Percentiles rank a stretch among this genome's conserved stretches.
Conservation (phyloP, 2,329 filamentous ascomycete genomes). For the Calonectria leucothoes region DNA sequence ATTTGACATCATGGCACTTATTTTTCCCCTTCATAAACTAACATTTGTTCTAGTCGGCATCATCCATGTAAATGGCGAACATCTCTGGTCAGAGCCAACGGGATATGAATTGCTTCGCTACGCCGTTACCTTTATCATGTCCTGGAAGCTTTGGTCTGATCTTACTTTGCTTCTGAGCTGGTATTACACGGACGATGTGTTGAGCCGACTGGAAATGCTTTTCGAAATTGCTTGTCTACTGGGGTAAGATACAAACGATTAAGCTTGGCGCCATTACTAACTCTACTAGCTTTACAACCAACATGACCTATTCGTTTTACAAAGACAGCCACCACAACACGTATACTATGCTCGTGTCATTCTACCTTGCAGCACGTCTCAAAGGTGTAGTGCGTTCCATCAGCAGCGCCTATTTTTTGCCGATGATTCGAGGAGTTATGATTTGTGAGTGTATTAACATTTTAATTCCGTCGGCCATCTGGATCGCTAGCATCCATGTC, state of each 20-base stretch:
- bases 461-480: constrained; percentile 62
- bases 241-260: constrained; percentile 49
- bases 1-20: no score
- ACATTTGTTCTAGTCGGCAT: no score
- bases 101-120: constrained; percentile 69
- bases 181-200: constrained; percentile 72
- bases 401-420: constrained; percentile 59
- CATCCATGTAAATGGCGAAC: constrained; percentile 72
- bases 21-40: no score
- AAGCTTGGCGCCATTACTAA: not conserved
- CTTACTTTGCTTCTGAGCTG: constrained; percentile 67
- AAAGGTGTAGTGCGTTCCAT: constrained; percentile 62
- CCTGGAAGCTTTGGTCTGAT: constrained; percentile 74
- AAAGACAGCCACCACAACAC: constrained; percentile 57
- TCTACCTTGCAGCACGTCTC: constrained; percentile 69
- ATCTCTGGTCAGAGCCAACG: constrained; percentile 65
- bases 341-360: constrained; percentile 68
- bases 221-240: constrained; percentile 72
- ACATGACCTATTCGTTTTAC: constrained; percentile 68
- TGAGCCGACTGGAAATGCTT: constrained; percentile 68
- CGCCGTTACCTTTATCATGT: constrained; percentile 70
- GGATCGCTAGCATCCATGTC: constrained; percentile 70
- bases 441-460: constrained; percentile 57
- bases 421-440: constrained; percentile 70
- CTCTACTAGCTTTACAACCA: constrained; percentile 64